Evolutionary conservation across 805 yeast species (phyloP).

Genomic region (Candida corydali): DNA sequence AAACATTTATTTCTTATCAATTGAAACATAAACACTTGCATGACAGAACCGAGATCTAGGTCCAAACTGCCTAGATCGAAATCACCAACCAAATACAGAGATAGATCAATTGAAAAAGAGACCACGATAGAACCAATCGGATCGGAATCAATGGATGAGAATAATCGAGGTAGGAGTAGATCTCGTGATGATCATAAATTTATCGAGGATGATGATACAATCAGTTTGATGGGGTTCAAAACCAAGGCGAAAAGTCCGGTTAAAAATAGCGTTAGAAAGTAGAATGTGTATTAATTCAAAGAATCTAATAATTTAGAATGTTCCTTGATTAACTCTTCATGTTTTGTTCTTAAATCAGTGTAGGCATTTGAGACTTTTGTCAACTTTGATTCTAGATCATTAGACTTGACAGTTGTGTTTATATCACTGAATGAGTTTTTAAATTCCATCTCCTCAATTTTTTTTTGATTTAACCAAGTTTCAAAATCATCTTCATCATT

Average conservation of each 20-base stretch:
- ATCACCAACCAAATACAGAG: neutral
- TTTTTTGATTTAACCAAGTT: conserved; percentile 45
- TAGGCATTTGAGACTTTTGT: conserved; percentile 55
- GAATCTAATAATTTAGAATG: conserved; percentile 36
- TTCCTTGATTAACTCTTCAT: conserved; percentile 53
- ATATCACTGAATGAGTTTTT: conserved; percentile 34
- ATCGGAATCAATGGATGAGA: neutral
- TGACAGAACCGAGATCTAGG: neutral
- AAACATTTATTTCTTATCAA: conserved; percentile 6
- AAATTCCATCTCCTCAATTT: conserved; percentile 51
- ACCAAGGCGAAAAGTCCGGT: conserved; percentile 4
- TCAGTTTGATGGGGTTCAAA: conserved; percentile 53
- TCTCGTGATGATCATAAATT: conserved; percentile 18
- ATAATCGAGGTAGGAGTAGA: conserved; percentile 21
- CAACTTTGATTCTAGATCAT: conserved; percentile 28
- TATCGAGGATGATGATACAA: conserved; percentile 26
- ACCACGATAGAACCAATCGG: neutral
- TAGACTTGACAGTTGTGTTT: conserved; percentile 26
- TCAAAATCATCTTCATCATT: conserved; percentile 31
- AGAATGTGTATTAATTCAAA: neutral
- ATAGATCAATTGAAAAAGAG: neutral
- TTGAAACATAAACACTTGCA: neutral
- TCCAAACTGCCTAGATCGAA: conserved; percentile 5
- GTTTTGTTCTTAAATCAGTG: conserved; percentile 51
- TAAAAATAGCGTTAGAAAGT: neutral